Base-by-base conservation (phyloP, 139 green algal species). In the Chlamydomonas applanata region DNA sequence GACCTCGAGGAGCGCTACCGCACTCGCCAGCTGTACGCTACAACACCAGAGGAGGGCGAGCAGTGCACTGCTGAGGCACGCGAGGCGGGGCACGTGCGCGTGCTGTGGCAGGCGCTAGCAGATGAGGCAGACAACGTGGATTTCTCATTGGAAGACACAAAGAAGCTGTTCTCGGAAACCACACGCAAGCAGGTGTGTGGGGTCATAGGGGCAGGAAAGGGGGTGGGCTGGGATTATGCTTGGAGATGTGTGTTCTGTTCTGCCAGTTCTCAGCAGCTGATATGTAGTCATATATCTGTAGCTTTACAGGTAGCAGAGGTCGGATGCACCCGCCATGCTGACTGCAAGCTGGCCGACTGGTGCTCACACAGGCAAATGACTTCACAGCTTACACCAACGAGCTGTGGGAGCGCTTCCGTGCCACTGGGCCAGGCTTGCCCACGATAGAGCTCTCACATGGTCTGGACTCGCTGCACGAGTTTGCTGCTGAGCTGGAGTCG, bases 1-100 rank as follows among this genome's bases (percentile, higher is more conserved):
- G 90, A 94, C 77, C 74, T 96, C 44, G 86, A 95, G 77, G 91
- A 96, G 83, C 83, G 91, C n/a, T 94, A 85, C 86, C 82, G 89
- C 73, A 93, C 84, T 11, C 82, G 90, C 19, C 40, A 88, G 78
- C 79, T 93, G 53, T 93, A 92, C 73, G 79, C 86, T 17, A 65
- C 36, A 29, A 59, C 80, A n/a, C 45, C 60, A 1, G 72, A 80
- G 29, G 77, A 89, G 27, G 54, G 74, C 62, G 70, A 61, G 3
- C 29, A 74, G n/a, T 82, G 70, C 63, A 45, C 45, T 17, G 73
- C 60, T 0, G 79, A 88, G 69, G 78, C 88, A 44, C 20, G 25
- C 5, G 72, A 81, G 24, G 80, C 83, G 2, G n/a, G 40, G 16
- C 63, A 72, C 53, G 49, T 82, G 33, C 76, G 76, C 11, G 49